Evolutionary conservation across 139 green algal species (phyloP).

Genomic region (Chlamydomonas sp.): DNA sequence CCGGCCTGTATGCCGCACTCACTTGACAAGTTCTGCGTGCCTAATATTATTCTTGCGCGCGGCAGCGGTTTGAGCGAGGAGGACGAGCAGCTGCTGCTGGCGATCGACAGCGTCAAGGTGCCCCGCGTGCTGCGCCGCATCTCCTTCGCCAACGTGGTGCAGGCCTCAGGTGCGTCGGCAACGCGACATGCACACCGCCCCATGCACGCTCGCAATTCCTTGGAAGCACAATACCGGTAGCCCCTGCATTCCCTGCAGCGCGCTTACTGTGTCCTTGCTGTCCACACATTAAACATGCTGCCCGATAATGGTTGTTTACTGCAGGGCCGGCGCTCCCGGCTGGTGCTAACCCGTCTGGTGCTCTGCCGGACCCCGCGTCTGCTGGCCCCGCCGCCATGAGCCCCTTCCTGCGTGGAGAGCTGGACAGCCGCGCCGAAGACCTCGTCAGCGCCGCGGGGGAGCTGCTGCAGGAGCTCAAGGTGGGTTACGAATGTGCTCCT

Average conservation of each 20-base stretch:
- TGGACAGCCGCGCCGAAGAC: constrained; percentile 31
- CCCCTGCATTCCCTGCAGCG: too few relatives aligned
- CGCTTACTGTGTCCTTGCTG: too few relatives aligned
- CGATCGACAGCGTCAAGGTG: constrained; percentile 15
- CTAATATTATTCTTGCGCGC: too few relatives aligned
- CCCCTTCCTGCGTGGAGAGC: constrained; percentile 35
- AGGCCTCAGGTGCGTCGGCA: not conserved
- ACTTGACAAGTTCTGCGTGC: too few relatives aligned
- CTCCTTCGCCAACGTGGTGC: constrained; percentile 17
- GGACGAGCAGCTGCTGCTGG: constrained; percentile 10
- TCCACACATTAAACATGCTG: too few relatives aligned
- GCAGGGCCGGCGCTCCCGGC: too few relatives aligned
- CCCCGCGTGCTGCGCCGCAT: constrained; percentile 20
- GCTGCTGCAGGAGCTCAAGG: constrained; percentile 9
- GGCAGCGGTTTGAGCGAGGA: not conserved
- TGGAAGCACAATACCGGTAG: too few relatives aligned
- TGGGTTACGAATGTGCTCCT: not conserved
- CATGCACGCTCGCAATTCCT: too few relatives aligned
- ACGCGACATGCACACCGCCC: too few relatives aligned
- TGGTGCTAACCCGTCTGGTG: too few relatives aligned
- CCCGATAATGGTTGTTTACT: too few relatives aligned
- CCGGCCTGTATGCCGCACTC: too few relatives aligned
- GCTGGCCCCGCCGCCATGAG: not conserved
- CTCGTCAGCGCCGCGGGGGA: constrained; percentile 9
- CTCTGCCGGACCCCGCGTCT: not conserved